Evolutionary conservation across 202 grass and related monocot genomes (phyloP).

Genomic region (Carex arenaria): DNA sequence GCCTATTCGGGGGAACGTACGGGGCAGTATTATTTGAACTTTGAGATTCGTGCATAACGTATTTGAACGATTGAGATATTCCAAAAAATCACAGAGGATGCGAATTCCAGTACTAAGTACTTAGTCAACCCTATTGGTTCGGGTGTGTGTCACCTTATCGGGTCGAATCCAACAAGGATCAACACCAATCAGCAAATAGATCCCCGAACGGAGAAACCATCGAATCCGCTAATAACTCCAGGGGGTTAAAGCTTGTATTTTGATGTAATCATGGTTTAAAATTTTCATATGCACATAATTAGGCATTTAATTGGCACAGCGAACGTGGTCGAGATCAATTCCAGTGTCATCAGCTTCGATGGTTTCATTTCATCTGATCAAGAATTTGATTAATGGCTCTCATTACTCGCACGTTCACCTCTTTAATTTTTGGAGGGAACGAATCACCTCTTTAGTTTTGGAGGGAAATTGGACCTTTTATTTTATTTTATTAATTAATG

Average conservation of each 20-base stretch:
- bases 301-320: constrained; percentile 25
- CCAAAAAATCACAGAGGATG: no score
- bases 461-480: neutral
- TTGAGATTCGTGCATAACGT: no score
- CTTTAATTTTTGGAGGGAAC: neutral
- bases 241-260: constrained; percentile 3
- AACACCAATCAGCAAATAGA: no score
- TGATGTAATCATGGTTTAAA: neutral
- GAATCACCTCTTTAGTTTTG: neutral
- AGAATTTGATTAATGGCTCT: constrained; percentile 17
- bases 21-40: no score
- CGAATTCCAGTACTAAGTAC: no score
- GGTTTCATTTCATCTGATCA: constrained; percentile 13
- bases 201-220: neutral
- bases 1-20: no score
- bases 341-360: neutral
- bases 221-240: constrained; percentile 12
- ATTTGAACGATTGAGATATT: no score
- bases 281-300: constrained; percentile 6
- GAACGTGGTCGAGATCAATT: constrained; percentile 20
- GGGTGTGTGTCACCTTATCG: neutral
- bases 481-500: neutral
- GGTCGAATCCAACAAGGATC: neutral
- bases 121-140: neutral
- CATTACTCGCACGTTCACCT: constrained; percentile 16